Conservation (phyloP, 768 basidiomycete genomes). For the Tricholoma sp. region DNA sequence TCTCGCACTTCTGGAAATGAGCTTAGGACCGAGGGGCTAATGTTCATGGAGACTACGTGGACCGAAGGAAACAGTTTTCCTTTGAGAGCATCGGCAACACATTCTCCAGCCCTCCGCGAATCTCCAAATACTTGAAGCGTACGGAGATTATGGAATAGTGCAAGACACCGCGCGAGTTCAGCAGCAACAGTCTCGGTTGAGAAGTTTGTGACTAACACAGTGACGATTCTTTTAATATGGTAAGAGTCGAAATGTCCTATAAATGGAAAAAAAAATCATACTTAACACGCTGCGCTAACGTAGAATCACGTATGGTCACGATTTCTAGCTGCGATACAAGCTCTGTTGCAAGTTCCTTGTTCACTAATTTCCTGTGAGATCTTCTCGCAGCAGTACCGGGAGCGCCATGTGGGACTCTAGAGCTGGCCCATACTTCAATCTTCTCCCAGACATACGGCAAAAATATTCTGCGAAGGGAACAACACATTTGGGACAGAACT, state of each 20-base stretch:
- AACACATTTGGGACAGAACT: conserved; percentile 15
- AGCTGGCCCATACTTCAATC: conserved; percentile 17
- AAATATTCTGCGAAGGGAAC: conserved; percentile 12
- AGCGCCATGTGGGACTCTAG: neutral
- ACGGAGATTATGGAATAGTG: conserved; percentile 18
- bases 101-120: neutral
- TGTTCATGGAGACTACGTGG: neutral
- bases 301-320: conserved; percentile 18
- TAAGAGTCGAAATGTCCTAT: neutral
- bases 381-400: neutral
- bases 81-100: neutral
- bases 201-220: conserved; percentile 12
- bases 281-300: conserved; percentile 16
- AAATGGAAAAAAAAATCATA: neutral
- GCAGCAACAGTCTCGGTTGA: conserved; percentile 8
- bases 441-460: conserved; percentile 12
- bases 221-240: conserved; percentile 10
- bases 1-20: conserved; percentile 2
- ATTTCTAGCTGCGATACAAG: conserved; percentile 18
- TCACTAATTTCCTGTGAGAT: neutral
- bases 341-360: conserved; percentile 9
- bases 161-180: conserved; percentile 20
- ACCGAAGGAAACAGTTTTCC: conserved; percentile 1
- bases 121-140: conserved; percentile 13
- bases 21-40: neutral